Percentiles rank a stretch among this genome's conserved stretches.
These are phyloP conservation scores for Plantago lanceolata DNA, from an alignment of 305 asterid species.

Conservation along the genomic window DNA sequence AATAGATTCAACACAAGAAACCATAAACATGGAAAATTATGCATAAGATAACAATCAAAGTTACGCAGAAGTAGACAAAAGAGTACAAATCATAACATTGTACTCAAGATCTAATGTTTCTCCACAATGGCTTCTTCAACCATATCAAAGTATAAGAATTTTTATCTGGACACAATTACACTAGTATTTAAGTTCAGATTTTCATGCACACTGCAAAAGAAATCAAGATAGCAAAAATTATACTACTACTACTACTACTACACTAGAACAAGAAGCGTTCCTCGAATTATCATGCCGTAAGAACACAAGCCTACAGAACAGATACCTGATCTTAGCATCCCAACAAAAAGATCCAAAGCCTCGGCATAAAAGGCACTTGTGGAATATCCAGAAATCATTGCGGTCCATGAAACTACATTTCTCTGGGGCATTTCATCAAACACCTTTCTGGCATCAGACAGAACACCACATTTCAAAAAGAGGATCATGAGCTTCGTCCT, in stretches of 20 bases:
- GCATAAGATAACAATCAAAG: neutral
- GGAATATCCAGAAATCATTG: constrained; percentile 70
- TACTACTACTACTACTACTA: too few relatives aligned
- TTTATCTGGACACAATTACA: too few relatives aligned
- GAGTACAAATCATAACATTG: too few relatives aligned
- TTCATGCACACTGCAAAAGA: too few relatives aligned
- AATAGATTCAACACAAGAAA: constrained; percentile 19
- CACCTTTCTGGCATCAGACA: constrained; percentile 61
- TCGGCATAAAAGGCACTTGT: constrained; percentile 42
- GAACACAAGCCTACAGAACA: neutral
- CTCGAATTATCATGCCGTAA: too few relatives aligned
- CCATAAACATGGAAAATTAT: neutral
- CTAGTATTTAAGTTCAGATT: too few relatives aligned
- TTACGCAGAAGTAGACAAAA: neutral
- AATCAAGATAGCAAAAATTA: too few relatives aligned
- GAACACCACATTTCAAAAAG: constrained; percentile 47
- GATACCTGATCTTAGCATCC: constrained; percentile 79
- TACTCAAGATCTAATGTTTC: too few relatives aligned
- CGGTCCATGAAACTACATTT: constrained; percentile 83
- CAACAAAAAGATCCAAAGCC: constrained; percentile 58
- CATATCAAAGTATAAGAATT: too few relatives aligned
- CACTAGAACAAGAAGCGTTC: too few relatives aligned
- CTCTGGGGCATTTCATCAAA: constrained; percentile 82
- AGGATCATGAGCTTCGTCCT: constrained; percentile 67
- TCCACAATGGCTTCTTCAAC: too few relatives aligned